Conservation (phyloP, 2,329 filamentous ascomycete genomes). For the Aspergillaceae sp. region DNA sequence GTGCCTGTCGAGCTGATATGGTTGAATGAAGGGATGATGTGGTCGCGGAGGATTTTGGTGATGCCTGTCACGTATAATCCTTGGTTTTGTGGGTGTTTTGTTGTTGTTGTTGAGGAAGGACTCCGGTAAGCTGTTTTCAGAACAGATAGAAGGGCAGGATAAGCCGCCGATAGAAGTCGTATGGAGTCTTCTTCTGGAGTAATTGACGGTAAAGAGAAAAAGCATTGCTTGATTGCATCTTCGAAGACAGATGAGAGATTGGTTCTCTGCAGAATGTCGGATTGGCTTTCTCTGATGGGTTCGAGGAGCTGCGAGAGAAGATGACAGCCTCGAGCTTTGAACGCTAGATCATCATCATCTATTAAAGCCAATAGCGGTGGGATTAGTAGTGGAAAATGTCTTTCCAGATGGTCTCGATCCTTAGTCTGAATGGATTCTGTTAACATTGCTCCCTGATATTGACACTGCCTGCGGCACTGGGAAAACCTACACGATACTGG, state of each 20-base stretch:
- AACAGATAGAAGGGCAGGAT: constrained; percentile 57
- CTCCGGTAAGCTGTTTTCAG: constrained; percentile 36
- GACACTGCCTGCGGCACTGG: background rate
- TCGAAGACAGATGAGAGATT: constrained; percentile 39
- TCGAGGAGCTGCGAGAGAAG: constrained; percentile 28
- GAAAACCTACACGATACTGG: constrained; percentile 26
- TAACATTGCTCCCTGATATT: background rate
- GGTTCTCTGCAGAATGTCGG: constrained; percentile 33
- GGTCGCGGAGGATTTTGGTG: constrained; percentile 23
- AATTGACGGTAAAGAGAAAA: constrained; percentile 68
- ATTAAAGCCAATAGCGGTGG: constrained; percentile 37
- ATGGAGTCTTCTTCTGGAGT: constrained; percentile 66
- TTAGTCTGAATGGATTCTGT: constrained; percentile 11
- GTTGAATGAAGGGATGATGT: constrained; percentile 31
- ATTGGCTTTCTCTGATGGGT: constrained; percentile 26
- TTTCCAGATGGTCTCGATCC: constrained; percentile 26
- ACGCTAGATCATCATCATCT: constrained; percentile 31
- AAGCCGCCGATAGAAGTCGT: constrained; percentile 55
- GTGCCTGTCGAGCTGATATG: constrained; percentile 40
- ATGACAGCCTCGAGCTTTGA: constrained; percentile 32
- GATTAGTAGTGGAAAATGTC: constrained; percentile 37
- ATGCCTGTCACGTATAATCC: constrained; percentile 17
- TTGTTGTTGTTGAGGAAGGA: constrained; percentile 13
- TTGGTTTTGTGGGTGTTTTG: constrained; percentile 15
- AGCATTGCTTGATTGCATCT: constrained; percentile 48